Evolutionary conservation across 768 basidiomycete species (phyloP).

Genomic region (Suillus plorans): DNA sequence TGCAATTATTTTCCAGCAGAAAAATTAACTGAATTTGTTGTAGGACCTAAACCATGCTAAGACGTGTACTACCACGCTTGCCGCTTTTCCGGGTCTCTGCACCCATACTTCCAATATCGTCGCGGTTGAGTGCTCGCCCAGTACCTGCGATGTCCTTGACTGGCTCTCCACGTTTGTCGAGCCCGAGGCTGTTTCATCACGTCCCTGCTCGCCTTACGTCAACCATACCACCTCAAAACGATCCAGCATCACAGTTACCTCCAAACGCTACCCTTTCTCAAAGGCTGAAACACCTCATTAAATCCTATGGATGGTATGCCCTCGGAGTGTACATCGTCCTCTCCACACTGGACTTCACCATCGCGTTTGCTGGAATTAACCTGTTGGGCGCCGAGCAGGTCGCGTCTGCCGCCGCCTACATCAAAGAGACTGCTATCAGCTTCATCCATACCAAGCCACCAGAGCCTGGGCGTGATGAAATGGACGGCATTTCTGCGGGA

Average conservation of each 20-base stretch:
- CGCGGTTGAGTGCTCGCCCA: slow-evolving; percentile 34
- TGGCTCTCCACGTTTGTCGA: slow-evolving; percentile 27
- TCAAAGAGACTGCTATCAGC: slow-evolving; percentile 47
- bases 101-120: slow-evolving; percentile 49
- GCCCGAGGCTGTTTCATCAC: slow-evolving; percentile 48
- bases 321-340: slow-evolving; percentile 84
- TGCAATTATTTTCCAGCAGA: neutral
- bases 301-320: slow-evolving; percentile 94
- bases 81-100: slow-evolving; percentile 46
- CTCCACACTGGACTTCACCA: slow-evolving; percentile 74
- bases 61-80: slow-evolving; percentile 43
- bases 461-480: slow-evolving; percentile 69
- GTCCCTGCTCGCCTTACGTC: slow-evolving; percentile 49
- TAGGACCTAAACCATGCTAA: slow-evolving; percentile 29
- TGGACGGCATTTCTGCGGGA: slow-evolving; percentile 41
- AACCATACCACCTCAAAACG: slow-evolving; percentile 18
- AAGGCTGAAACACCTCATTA: slow-evolving; percentile 79
- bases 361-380: slow-evolving; percentile 83
- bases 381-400: slow-evolving; percentile 91
- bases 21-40: neutral
- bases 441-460: slow-evolving; percentile 52
- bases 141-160: slow-evolving; percentile 31
- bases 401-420: slow-evolving; percentile 56
- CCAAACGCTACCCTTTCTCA: slow-evolving; percentile 61
- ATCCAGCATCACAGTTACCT: slow-evolving; percentile 31